Base-by-base conservation (phyloP, 768 basidiomycete genomes). In the Boletus coccyginus region DNA sequence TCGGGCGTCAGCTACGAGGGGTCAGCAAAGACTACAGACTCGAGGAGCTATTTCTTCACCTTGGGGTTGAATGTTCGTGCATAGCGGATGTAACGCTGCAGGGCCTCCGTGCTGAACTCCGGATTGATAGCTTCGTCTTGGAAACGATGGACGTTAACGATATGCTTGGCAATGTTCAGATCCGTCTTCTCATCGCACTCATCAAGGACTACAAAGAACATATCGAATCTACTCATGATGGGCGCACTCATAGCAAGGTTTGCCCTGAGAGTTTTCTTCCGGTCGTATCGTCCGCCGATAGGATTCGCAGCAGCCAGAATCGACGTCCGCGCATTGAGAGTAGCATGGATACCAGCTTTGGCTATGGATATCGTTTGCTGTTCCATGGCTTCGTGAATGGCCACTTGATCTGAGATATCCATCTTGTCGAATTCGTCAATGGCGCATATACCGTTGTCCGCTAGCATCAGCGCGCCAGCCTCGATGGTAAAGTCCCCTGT, bases 381-480 rank as follows among this genome's bases (percentile, higher is more conserved):
- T 86, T 98, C 96, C 96, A 98, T 98, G 9, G 96, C 96, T 80
- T 98, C 96, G 79, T 99, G 97, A 65, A 99, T 98, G 36, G 97
- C 97, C 42, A 98, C 94, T 71, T 98, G 97, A 71, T 98, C 97
- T 0, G 92, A 87, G 50, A 98, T 86, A 70, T 98, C 96, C 97
- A 99, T 99, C 75, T 99, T 99, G 82, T 99, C 97, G 67, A 99
- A 99, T 73, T 98, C 97, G 75, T 99, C 97, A 66, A 99, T 99
- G n/a, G 95, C 95, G 68, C 97, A 99, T 69, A 98, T 98, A 9
- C 97, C 97, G 64, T 98, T 98, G 75, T 99, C 97, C 7, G 97
- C 97, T 5, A 99, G 83, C 97, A 99, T 98, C 62, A 99, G 81
- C 5, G 97, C 97, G 47, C 97, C 97, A 21, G 97, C 97, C 75